These are phyloP conservation scores for Antrodiella citrinella DNA, from an alignment of 768 basidiomycete species.

Conservation along the genomic window DNA sequence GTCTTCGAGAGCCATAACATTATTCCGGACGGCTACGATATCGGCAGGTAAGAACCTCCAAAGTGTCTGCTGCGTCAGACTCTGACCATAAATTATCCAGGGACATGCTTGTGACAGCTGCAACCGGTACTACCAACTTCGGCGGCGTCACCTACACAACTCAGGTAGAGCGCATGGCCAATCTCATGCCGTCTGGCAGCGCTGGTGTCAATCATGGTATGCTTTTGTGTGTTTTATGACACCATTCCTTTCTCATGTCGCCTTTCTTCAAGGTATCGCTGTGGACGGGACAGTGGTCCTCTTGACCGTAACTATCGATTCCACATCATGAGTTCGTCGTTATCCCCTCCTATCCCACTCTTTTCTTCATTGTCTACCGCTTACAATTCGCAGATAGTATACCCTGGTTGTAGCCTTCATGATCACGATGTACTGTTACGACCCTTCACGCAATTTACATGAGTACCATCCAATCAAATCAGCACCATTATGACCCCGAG, in stretches of 20 bases:
- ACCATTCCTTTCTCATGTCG: neutral
- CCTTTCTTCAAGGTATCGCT: slow-evolving; percentile 35
- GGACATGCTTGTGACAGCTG: slow-evolving; percentile 27
- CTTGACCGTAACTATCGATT: slow-evolving; percentile 39
- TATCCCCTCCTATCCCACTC: no score
- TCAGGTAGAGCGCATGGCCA: slow-evolving; percentile 31
- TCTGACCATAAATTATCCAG: slow-evolving; percentile 15
- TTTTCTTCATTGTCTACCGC: neutral
- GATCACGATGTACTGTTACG: neutral
- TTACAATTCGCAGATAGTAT: neutral
- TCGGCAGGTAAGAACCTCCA: slow-evolving; percentile 21
- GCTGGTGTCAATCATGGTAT: slow-evolving; percentile 48
- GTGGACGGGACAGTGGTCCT: slow-evolving; percentile 44
- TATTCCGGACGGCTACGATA: slow-evolving; percentile 22
- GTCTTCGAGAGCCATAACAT: slow-evolving; percentile 18
- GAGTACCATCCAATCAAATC: no score
- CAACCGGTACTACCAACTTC: slow-evolving; percentile 29
- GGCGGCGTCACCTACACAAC: slow-evolving; percentile 38
- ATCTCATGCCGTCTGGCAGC: slow-evolving; percentile 45
- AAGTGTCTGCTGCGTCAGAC: neutral
- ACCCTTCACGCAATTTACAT: neutral
- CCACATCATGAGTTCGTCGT: no score
- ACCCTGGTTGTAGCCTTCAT: neutral
- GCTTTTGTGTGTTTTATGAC: slow-evolving; percentile 1
- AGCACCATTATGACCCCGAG: no score